Percentiles rank a stretch among this genome's conserved stretches.
Evolutionary conservation across 2,329 filamentous ascomycete genomes (phyloP).

Genomic region (Albophoma yamanashiensis): DNA sequence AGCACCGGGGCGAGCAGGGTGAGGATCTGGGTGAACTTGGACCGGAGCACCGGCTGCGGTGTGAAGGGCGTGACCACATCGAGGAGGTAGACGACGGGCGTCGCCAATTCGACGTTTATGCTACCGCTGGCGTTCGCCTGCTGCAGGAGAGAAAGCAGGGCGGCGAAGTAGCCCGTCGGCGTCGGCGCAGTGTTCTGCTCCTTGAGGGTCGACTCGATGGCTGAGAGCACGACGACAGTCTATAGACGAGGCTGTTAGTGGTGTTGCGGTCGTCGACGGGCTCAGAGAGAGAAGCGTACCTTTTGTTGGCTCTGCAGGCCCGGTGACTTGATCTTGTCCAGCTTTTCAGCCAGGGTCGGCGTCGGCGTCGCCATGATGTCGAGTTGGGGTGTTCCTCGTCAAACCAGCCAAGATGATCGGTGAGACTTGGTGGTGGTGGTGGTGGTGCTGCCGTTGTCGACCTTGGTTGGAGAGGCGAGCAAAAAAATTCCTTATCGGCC

Average conservation of each 20-base stretch:
- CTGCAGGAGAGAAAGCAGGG: conserved; percentile 77
- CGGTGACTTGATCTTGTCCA: conserved; percentile 94
- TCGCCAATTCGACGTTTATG: conserved; percentile 71
- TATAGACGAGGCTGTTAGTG: conserved; percentile 20
- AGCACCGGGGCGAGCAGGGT: conserved; percentile 76
- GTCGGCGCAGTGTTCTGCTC: conserved; percentile 77
- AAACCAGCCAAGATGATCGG: not conserved
- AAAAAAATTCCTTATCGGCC: conserved; percentile 14
- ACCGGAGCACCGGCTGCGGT: conserved; percentile 76
- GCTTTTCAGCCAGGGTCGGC: conserved; percentile 66
- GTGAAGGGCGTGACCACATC: conserved; percentile 81
- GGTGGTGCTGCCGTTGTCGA: not conserved
- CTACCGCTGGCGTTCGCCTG: conserved; percentile 61
- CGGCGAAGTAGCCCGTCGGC: conserved; percentile 88
- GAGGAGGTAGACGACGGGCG: conserved; percentile 88
- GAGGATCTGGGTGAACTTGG: conserved; percentile 92
- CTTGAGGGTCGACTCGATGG: conserved; percentile 85
- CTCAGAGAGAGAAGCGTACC: conserved; percentile 37
- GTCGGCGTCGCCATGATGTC: conserved; percentile 23
- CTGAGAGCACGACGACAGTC: conserved; percentile 78
- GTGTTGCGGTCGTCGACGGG: conserved; percentile 4
- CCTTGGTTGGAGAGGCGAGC: not conserved
- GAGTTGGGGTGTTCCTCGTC: not conserved
- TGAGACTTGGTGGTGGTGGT: too few relatives aligned
- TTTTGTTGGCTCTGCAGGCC: conserved; percentile 93